Base-by-base conservation (phyloP, 495 filamentous ascomycete genomes). In the Penicillium dipodomyicola region DNA sequence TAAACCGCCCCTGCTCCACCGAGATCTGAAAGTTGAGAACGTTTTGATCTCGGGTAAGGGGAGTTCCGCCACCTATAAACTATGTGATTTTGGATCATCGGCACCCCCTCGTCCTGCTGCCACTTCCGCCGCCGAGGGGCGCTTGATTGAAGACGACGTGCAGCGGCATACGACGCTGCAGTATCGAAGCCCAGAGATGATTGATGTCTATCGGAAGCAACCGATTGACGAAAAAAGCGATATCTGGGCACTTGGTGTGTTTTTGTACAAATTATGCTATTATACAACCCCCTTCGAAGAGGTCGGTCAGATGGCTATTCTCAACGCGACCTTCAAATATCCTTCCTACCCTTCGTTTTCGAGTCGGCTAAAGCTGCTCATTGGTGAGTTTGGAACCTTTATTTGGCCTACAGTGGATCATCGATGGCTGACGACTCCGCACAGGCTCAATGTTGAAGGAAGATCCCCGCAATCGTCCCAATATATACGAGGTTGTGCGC, bases 281-380 rank as follows among this genome's bases (percentile, higher is more conserved):
- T 98, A 97, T 76, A 98, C 95, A 27, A 98, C 94, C 9, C 94
- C 94, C 4, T 98, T 98, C 65, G 94, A 98, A 73, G 95, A 97
- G 54, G 89, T 94, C 62, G 94, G 94, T 19, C 92, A 96, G 74
- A 90, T 97, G 74, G 94, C 94, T n/a, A 98, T 98, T 61, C 77
- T 98, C 40, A 97, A 97, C 67, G 94, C 95, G 40, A 95, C 83
- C 64, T 98, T 89, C 83, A 94, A 90, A 68, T 97, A 88, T 68
- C 95, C 95, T 20, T 77, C 79, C 41, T 90, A 97, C 65, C 94
- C 94, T 29, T 67, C 79, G 20, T 97, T 97, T 72, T 96, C 93
- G 2, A 90, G 96, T 65, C 86, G 86, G 47, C 73, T 96, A 48
- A 96, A 96, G 79, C 86, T 88, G 71, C 79, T 98, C 27, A 97